Evolutionary conservation across 768 basidiomycete genomes (phyloP).

Genomic region (Amanita pallidorosea): DNA sequence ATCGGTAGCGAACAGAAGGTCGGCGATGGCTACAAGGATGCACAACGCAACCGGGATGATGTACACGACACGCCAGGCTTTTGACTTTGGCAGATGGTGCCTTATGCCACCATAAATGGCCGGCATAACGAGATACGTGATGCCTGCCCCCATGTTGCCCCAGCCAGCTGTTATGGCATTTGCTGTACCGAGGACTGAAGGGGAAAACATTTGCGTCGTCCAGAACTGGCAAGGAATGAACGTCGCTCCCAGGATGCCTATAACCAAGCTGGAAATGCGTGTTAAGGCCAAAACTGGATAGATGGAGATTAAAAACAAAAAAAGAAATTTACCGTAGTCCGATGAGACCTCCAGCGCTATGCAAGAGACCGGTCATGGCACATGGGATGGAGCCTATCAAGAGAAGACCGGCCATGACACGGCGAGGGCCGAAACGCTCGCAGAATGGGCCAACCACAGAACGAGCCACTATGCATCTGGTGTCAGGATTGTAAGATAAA

Average conservation of each 20-base stretch:
- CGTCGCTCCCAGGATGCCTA: constrained; percentile 48
- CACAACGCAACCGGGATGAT: neutral
- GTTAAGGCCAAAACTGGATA: neutral
- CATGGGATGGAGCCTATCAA: constrained; percentile 48
- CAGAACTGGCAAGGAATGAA: constrained; percentile 55
- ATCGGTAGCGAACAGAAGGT: neutral
- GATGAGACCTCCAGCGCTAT: constrained; percentile 14
- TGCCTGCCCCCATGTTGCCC: constrained; percentile 26
- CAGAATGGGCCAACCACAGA: constrained; percentile 39
- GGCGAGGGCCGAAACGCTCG: constrained; percentile 40
- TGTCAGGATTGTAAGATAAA: neutral
- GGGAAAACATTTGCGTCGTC: constrained; percentile 54
- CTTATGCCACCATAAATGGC: neutral
- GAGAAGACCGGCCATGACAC: constrained; percentile 43
- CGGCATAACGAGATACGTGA: constrained; percentile 1
- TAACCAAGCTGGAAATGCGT: constrained; percentile 42
- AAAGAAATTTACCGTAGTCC: constrained; percentile 13
- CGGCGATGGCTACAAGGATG: neutral
- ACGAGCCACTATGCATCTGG: constrained; percentile 25
- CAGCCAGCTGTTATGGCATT: constrained; percentile 49
- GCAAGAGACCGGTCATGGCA: constrained; percentile 42
- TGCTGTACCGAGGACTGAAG: constrained; percentile 27
- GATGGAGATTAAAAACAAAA: too few relatives aligned
- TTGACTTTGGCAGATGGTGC: constrained; percentile 5
- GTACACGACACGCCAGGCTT: constrained; percentile 20